Conservation (phyloP, 1,284 basidiomycete species). For the Gymnopus androsaceus region DNA sequence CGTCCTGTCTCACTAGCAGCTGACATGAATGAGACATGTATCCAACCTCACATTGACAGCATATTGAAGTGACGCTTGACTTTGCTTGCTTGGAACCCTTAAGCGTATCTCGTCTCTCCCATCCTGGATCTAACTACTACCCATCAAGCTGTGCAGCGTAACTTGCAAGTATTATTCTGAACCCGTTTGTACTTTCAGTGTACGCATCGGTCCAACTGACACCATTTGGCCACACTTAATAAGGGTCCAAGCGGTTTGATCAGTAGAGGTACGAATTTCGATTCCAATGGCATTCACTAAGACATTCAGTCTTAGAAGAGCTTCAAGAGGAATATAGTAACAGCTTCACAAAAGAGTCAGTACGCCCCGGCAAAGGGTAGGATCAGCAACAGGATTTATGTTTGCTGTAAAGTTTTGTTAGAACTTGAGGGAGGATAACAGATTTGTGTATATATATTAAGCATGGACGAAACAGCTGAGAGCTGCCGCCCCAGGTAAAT, state of each 20-base stretch:
- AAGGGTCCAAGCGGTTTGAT: conserved; percentile 50
- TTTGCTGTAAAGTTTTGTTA: conserved; percentile 14
- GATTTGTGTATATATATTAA: conserved; percentile 13
- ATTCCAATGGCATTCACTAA: conserved; percentile 51
- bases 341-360: conserved; percentile 49
- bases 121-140: too few relatives aligned
- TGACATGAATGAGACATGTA: too few relatives aligned
- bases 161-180: too few relatives aligned
- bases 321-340: not conserved
- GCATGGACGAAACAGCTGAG: conserved; percentile 1
- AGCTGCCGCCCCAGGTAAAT: not conserved
- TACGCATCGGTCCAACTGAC: conserved; percentile 51
- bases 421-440: not conserved
- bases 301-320: not conserved
- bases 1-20: too few relatives aligned
- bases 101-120: too few relatives aligned
- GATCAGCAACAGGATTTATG: conserved; percentile 35
- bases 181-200: conserved; percentile 53
- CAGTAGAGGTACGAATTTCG: conserved; percentile 53
- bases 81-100: too few relatives aligned
- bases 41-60: too few relatives aligned
- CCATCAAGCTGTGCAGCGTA: too few relatives aligned
- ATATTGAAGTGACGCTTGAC: too few relatives aligned
- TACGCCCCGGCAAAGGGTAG: conserved; percentile 53
- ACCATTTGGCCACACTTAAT: conserved; percentile 53